Conservation (phyloP, 768 basidiomycete species). For the Mycena vitilis region DNA sequence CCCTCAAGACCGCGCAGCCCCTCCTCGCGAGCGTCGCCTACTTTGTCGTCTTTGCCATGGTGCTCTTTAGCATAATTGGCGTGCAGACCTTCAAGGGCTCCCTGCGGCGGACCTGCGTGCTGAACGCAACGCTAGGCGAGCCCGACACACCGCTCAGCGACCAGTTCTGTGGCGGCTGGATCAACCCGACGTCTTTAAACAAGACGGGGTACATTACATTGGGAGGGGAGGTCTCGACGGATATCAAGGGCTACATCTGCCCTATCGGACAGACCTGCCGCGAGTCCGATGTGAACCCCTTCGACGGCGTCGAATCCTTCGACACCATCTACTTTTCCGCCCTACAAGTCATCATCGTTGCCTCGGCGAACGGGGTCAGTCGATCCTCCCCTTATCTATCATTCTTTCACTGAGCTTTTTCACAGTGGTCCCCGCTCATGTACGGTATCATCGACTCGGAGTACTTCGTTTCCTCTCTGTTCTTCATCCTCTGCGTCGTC, state of each 20-base stretch:
- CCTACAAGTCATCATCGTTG: conserved; percentile 87
- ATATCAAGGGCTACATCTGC: conserved; percentile 88
- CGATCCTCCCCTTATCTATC: conserved; percentile 1
- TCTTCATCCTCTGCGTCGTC: conserved; percentile 86
- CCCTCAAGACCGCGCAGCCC: conserved; percentile 89
- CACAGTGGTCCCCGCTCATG: conserved; percentile 85
- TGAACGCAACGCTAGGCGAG: conserved; percentile 68
- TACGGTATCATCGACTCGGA: conserved; percentile 91
- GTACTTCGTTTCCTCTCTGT: conserved; percentile 87
- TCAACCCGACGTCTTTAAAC: conserved; percentile 68
- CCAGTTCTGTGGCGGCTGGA: conserved; percentile 85
- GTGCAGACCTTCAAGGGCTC: conserved; percentile 94
- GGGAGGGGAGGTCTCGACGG: conserved; percentile 40
- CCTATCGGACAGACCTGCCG: conserved; percentile 87
- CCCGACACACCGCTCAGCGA: conserved; percentile 53
- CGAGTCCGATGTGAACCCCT: conserved; percentile 81
- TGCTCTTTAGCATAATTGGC: conserved; percentile 93
- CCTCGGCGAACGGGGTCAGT: conserved; percentile 80
- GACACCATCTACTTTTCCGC: conserved; percentile 88
- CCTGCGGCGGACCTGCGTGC: conserved; percentile 70
- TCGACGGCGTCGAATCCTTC: conserved; percentile 77
- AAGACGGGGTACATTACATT: conserved; percentile 51
- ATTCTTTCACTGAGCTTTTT: background rate
- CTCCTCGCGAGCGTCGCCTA: conserved; percentile 91
- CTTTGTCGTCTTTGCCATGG: conserved; percentile 91